Conservation (phyloP, 768 basidiomycete species). For the Amanita brunnescens region DNA sequence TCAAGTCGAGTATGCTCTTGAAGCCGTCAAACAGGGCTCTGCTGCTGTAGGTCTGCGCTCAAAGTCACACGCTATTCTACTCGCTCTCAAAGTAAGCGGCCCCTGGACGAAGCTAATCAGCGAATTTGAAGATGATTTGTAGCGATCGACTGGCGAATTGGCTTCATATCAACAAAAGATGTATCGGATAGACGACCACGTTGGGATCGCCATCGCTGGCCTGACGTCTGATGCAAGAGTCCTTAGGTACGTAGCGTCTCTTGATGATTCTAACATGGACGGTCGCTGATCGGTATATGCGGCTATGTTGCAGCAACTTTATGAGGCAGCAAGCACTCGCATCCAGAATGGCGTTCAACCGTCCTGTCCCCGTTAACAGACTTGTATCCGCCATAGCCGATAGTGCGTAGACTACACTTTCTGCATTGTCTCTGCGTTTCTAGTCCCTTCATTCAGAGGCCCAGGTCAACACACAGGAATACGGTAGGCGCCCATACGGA, state of each 20-base stretch:
- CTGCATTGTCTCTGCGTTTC: neutral
- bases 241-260: slow-evolving; percentile 53
- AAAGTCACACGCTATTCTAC: slow-evolving; percentile 86
- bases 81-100: slow-evolving; percentile 76
- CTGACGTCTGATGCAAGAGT: slow-evolving; percentile 97
- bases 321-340: slow-evolving; percentile 99
- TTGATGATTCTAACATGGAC: neutral
- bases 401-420: slow-evolving; percentile 46
- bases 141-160: slow-evolving; percentile 97
- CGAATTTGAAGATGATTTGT: neutral
- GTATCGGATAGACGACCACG: slow-evolving; percentile 98
- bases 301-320: slow-evolving; percentile 62
- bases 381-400: slow-evolving; percentile 92
- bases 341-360: slow-evolving; percentile 90
- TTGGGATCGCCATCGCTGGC: slow-evolving; percentile 99
- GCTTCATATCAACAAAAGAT: slow-evolving; percentile 99
- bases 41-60: slow-evolving; percentile 96
- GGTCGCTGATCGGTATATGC: neutral
- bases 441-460: slow-evolving; percentile 53
- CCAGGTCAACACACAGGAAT: slow-evolving; percentile 97
- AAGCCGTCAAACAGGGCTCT: slow-evolving; percentile 99
- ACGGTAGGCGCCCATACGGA: slow-evolving; percentile 94
- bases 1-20: slow-evolving; percentile 97
- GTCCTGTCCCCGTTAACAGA: slow-evolving; percentile 89
- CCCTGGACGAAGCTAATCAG: neutral